These are phyloP conservation scores for Termitomyces sp. DNA, from an alignment of 768 basidiomycete species.

Conservation along the genomic window DNA sequence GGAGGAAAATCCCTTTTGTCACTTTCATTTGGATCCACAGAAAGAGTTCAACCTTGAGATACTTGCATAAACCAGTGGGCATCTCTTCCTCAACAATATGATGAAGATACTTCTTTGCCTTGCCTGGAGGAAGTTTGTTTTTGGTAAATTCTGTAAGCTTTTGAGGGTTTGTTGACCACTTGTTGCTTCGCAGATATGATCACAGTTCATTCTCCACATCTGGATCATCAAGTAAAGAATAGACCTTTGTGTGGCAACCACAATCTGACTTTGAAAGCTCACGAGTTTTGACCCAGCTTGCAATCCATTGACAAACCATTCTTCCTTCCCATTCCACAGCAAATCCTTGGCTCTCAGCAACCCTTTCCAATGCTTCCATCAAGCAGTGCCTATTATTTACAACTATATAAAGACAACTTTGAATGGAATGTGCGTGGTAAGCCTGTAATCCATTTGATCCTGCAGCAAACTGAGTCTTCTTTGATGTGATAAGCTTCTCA, in stretches of 20 bases:
- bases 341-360: conserved; percentile 19
- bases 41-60: conserved; percentile 27
- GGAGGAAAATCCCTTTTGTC: conserved; percentile 23
- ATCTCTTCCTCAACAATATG: conserved; percentile 25
- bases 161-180: conserved; percentile 29
- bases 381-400: conserved; percentile 9
- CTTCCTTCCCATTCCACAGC: conserved; percentile 6
- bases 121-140: conserved; percentile 19
- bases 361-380: conserved; percentile 17
- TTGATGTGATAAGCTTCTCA: conserved; percentile 14
- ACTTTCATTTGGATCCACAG: conserved; percentile 23
- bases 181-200: conserved; percentile 24
- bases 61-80: conserved; percentile 24
- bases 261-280: conserved; percentile 18
- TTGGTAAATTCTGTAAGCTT: conserved; percentile 25
- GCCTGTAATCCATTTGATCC: conserved; percentile 18
- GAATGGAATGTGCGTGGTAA: conserved; percentile 15
- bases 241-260: conserved; percentile 22
- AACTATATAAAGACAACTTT: conserved; percentile 17
- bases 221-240: conserved; percentile 23
- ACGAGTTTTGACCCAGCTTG: conserved; percentile 17
- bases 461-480: conserved; percentile 9
- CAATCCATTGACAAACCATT: neutral
- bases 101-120: conserved; percentile 22
- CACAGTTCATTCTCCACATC: conserved; percentile 20